A percentile compares a stretch with the other conserved stretches of the same genome.
Conservation (phyloP, 768 basidiomycete species). For the Megacollybia marginata region DNA sequence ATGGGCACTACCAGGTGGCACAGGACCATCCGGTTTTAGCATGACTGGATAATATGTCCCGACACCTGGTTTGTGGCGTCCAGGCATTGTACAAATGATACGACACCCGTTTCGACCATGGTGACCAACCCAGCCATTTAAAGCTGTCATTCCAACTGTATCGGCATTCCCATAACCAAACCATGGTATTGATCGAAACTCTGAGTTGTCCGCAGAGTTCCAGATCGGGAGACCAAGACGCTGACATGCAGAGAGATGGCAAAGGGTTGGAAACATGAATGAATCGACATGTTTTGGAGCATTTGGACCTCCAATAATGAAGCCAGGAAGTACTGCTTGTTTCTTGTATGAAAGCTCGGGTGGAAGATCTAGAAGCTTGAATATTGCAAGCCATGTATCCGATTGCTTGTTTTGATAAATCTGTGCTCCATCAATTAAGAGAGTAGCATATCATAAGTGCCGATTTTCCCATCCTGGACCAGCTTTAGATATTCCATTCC, state of each 20-base stretch:
- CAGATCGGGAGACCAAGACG: background rate
- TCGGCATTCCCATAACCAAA: background rate
- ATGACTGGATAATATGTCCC: background rate
- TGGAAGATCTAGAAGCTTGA: slow-evolving; percentile 24
- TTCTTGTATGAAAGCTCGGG: slow-evolving; percentile 24
- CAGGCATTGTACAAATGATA: background rate
- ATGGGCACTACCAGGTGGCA: background rate
- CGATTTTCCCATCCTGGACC: slow-evolving; percentile 5
- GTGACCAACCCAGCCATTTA: too few species aligned
- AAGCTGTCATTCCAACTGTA: background rate
- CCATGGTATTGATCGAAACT: background rate
- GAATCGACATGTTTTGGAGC: too few species aligned
- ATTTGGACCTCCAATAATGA: slow-evolving; percentile 24
- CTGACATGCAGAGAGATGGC: slow-evolving; percentile 19
- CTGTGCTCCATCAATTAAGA: slow-evolving; percentile 34
- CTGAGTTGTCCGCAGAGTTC: background rate
- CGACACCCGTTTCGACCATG: slow-evolving; percentile 7
- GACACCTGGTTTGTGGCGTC: too few species aligned
- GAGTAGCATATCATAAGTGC: slow-evolving; percentile 20
- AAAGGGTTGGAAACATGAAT: slow-evolving; percentile 22
- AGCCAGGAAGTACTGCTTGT: slow-evolving; percentile 20
- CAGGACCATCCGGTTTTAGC: background rate
- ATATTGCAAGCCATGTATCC: slow-evolving; percentile 27
- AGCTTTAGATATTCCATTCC: slow-evolving; percentile 9
- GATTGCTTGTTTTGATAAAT: slow-evolving; percentile 28